These are phyloP conservation scores for Eutrema heterophyllum DNA, from an alignment of 345 rosid species.

Conservation along the genomic window DNA sequence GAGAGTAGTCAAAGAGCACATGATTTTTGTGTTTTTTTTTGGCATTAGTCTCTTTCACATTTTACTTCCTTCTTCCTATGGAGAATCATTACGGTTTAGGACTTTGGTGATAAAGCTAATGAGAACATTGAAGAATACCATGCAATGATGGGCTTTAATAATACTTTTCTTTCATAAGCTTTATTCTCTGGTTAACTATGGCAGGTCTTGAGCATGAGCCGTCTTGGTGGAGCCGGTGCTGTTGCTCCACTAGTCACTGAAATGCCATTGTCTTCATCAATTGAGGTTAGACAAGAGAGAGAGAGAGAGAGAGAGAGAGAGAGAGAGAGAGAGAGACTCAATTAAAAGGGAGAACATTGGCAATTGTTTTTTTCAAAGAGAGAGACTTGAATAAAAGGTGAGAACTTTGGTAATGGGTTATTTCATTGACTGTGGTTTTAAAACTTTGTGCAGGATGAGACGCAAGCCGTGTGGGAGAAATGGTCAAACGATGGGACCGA, in stretches of 20 bases:
- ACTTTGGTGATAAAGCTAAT: constrained; percentile 1
- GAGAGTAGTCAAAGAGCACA: constrained; percentile 18
- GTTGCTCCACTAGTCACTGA: constrained; percentile 98
- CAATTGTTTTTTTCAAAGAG: not conserved
- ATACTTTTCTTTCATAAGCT: not conserved
- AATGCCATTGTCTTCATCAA: constrained; percentile 67
- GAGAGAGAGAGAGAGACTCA: not conserved
- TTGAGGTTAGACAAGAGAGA: constrained; percentile 55
- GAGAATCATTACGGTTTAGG: constrained; percentile 1
- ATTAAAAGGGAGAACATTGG: not conserved
- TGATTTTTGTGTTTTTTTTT: constrained; percentile 9
- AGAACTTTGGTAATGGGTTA: not conserved
- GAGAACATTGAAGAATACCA: constrained; percentile 16
- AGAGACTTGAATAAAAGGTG: not conserved
- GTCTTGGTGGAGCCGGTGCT: constrained; percentile 97
- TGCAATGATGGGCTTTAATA: constrained; percentile 15
- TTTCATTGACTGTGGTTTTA: not conserved
- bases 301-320: not conserved
- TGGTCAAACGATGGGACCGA: constrained; percentile 97
- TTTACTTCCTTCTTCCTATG: constrained; percentile 1
- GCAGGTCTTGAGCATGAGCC: constrained; percentile 98
- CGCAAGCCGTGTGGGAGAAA: constrained; percentile 92
- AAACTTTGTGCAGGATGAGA: constrained; percentile 55
- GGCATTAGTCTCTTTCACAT: constrained; percentile 22
- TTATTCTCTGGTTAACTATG: constrained; percentile 15